Conservation (phyloP, 2,329 filamentous ascomycete genomes). For the Penicillium sp. region DNA sequence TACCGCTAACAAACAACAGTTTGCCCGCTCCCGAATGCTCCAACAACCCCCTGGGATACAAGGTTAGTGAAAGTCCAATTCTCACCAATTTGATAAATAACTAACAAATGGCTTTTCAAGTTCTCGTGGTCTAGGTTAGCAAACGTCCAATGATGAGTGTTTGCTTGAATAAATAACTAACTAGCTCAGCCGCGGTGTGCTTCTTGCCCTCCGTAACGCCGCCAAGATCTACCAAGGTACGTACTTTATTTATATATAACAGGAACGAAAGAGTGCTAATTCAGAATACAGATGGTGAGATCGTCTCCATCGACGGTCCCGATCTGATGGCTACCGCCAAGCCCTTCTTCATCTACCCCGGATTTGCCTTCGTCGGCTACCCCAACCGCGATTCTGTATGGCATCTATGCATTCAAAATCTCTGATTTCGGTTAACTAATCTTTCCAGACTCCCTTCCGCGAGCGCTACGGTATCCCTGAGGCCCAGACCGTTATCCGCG, state of each 20-base stretch:
- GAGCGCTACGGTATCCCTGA: slow-evolving; percentile 91
- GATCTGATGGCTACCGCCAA: slow-evolving; percentile 86
- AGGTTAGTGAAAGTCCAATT: slow-evolving; percentile 38
- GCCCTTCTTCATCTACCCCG: slow-evolving; percentile 87
- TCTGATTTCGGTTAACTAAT: not conserved
- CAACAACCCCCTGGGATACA: slow-evolving; percentile 90
- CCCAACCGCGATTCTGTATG: slow-evolving; percentile 63
- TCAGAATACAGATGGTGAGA: slow-evolving; percentile 55
- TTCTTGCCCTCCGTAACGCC: slow-evolving; percentile 82
- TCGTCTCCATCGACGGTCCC: slow-evolving; percentile 62
- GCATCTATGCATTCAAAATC: not conserved
- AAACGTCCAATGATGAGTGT: slow-evolving; percentile 37
- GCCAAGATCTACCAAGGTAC: slow-evolving; percentile 74
- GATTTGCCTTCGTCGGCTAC: slow-evolving; percentile 87
- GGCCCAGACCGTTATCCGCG: slow-evolving; percentile 80
- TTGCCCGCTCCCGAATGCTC: slow-evolving; percentile 71
- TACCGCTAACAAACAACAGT: slow-evolving; percentile 4
- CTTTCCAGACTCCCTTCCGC: slow-evolving; percentile 61
- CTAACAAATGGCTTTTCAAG: slow-evolving; percentile 16
- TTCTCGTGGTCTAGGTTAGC: slow-evolving; percentile 69
- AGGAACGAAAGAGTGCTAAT: not conserved
- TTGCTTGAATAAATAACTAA: slow-evolving; percentile 2
- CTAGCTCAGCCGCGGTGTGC: slow-evolving; percentile 64
- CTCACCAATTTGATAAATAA: not conserved
- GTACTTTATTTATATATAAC: not conserved